A percentile compares a stretch with the other conserved stretches of the same genome.
Conservation (phyloP, 2,329 filamentous ascomycete genomes). For the Aspergillus ruber region DNA sequence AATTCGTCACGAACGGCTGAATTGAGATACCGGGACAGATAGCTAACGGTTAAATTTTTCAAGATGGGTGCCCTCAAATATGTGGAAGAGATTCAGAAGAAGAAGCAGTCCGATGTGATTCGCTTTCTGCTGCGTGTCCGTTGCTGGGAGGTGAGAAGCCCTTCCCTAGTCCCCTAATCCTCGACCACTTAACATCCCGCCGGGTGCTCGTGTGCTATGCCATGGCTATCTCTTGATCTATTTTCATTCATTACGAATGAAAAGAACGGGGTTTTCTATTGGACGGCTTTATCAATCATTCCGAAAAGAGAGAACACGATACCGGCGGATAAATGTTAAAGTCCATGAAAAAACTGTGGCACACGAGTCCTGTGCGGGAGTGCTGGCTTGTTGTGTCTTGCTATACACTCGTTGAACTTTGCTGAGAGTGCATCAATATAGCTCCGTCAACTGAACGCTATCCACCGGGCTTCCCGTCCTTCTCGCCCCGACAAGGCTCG, state of each 20-base stretch:
- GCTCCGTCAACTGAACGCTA: slow-evolving; percentile 99
- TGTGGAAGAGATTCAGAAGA: slow-evolving; percentile 99
- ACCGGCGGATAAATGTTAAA: slow-evolving; percentile 32
- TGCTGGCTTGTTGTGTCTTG: slow-evolving; percentile 48
- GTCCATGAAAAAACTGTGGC: slow-evolving; percentile 29
- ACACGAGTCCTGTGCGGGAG: slow-evolving; percentile 17
- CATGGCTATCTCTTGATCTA: slow-evolving; percentile 22
- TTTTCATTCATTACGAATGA: slow-evolving; percentile 12
- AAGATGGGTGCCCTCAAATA: slow-evolving; percentile 99
- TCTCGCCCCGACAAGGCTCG: slow-evolving; percentile 99
- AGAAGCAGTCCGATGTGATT: slow-evolving; percentile 99
- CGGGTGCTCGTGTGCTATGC: slow-evolving; percentile 31
- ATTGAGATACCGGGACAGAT: not conserved
- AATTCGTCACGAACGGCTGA: not conserved
- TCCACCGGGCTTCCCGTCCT: slow-evolving; percentile 97
- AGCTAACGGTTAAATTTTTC: slow-evolving; percentile 6
- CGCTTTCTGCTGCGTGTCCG: slow-evolving; percentile 99
- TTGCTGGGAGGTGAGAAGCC: slow-evolving; percentile 84
- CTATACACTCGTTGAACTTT: slow-evolving; percentile 99
- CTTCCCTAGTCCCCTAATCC: slow-evolving; percentile 16
- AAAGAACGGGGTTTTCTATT: slow-evolving; percentile 18
- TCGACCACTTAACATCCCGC: slow-evolving; percentile 33
- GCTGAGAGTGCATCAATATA: slow-evolving; percentile 99
- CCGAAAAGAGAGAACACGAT: slow-evolving; percentile 6
- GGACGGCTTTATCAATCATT: slow-evolving; percentile 24